These are phyloP conservation scores for Eimeria nieschulzi DNA, from an alignment of 169 alveolate genomes.

Conservation along the genomic window DNA sequence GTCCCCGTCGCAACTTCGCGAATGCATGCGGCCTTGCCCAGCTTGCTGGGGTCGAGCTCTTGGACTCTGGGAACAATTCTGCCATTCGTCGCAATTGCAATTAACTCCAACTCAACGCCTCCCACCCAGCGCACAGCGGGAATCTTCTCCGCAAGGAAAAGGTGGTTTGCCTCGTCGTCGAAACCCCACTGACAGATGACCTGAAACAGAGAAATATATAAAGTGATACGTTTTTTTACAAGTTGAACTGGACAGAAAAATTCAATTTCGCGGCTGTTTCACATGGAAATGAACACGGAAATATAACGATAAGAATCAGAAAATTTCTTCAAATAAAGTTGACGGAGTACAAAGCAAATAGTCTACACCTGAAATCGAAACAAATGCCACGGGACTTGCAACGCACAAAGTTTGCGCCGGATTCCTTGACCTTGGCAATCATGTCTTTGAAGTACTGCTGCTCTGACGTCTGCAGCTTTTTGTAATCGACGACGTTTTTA, in stretches of 20 bases:
- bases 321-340: background rate
- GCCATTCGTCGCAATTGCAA: slow-evolving; percentile 99
- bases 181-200: slow-evolving; percentile 99
- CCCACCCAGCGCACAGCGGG: slow-evolving; percentile 99
- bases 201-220: slow-evolving; percentile 48
- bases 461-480: slow-evolving; percentile 93
- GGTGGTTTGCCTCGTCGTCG: slow-evolving; percentile 96
- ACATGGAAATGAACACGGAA: background rate
- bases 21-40: slow-evolving; percentile 95
- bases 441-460: slow-evolving; percentile 96
- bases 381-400: background rate
- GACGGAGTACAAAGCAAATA: background rate
- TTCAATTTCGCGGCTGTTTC: background rate
- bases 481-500: slow-evolving; percentile 95
- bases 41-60: slow-evolving; percentile 93
- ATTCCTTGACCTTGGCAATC: slow-evolving; percentile 93
- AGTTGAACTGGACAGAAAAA: background rate
- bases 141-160: slow-evolving; percentile 79
- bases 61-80: slow-evolving; percentile 97
- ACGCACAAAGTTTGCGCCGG: slow-evolving; percentile 96
- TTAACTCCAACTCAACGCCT: slow-evolving; percentile 99
- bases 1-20: slow-evolving; percentile 96
- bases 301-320: background rate
- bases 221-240: no score
- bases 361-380: background rate